A percentile compares a stretch with the other conserved stretches of the same genome.
These are phyloP conservation scores for Globisporangium camurandrum DNA, from an alignment of 352 stramenopile species.

Conservation along the genomic window DNA sequence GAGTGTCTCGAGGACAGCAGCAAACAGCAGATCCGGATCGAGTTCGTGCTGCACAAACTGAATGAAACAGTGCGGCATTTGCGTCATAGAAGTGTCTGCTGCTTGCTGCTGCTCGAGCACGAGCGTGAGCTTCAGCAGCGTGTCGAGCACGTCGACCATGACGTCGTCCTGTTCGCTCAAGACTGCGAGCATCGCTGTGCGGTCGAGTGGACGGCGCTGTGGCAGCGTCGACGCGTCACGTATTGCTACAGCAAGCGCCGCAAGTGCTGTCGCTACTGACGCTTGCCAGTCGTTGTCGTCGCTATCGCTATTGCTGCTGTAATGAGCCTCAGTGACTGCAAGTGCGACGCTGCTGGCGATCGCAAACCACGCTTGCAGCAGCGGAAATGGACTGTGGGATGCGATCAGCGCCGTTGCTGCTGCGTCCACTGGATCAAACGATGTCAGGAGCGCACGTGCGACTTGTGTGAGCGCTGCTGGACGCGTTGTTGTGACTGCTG, in stretches of 20 bases:
- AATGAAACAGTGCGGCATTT: background rate
- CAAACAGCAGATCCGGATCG: slow-evolving; percentile 53
- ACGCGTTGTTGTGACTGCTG: slow-evolving; percentile 10
- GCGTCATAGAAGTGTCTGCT: background rate
- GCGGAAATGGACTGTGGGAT: slow-evolving; percentile 25
- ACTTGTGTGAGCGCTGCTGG: slow-evolving; percentile 16
- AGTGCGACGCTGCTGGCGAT: slow-evolving; percentile 19
- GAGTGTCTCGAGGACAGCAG: slow-evolving; percentile 33
- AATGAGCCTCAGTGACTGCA: slow-evolving; percentile 10
- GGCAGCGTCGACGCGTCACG: too few species aligned
- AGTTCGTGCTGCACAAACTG: slow-evolving; percentile 21
- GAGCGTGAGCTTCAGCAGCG: slow-evolving; percentile 22
- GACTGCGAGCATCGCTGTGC: slow-evolving; percentile 32
- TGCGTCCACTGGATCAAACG: slow-evolving; percentile 1
- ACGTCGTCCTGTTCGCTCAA: slow-evolving; percentile 66
- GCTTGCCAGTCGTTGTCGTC: too few species aligned
- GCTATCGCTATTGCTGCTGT: too few species aligned
- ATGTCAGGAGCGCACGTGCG: slow-evolving; percentile 20
- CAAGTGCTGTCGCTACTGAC: background rate
- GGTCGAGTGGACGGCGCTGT: background rate
- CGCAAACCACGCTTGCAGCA: slow-evolving; percentile 59
- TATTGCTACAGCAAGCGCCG: background rate
- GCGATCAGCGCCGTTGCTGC: slow-evolving; percentile 33
- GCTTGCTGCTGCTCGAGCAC: background rate
- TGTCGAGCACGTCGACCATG: slow-evolving; percentile 51